A percentile compares a stretch with the other conserved stretches of the same genome.
phyloP scores from a whole-genome alignment of 1,139 yeast species.

The Candida sp. region DNA sequence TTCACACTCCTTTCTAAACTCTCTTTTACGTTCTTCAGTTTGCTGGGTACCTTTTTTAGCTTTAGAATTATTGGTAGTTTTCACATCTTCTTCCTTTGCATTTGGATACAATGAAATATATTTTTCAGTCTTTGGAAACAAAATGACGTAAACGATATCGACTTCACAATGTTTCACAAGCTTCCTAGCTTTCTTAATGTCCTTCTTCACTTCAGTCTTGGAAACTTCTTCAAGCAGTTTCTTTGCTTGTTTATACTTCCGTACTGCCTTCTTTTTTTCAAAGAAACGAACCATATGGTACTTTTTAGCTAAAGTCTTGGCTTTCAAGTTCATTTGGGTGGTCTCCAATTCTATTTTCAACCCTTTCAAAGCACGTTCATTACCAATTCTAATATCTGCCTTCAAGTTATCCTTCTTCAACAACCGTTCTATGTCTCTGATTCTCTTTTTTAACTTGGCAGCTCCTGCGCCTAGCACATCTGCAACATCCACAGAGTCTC shows the following conservation, averaged over 20 bases:
- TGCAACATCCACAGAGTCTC: constrained; percentile 20
- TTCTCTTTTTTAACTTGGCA: constrained; percentile 72
- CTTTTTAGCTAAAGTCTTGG: constrained; percentile 63
- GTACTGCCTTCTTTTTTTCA: constrained; percentile 82
- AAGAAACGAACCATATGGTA: constrained; percentile 95
- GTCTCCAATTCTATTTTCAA: constrained; percentile 62
- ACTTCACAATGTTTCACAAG: constrained; percentile 57
- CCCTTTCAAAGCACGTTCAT: constrained; percentile 83
- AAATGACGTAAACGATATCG: constrained; percentile 72
- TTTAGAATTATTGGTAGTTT: constrained; percentile 25
- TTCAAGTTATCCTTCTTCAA: constrained; percentile 62
- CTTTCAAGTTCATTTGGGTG: constrained; percentile 47
- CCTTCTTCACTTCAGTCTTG: constrained; percentile 45
- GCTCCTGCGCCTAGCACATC: constrained; percentile 35
- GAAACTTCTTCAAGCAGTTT: constrained; percentile 43
- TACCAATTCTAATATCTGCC: constrained; percentile 72
- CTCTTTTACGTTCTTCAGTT: constrained; percentile 49
- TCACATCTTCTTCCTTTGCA: constrained; percentile 25
- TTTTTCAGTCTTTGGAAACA: constrained; percentile 78
- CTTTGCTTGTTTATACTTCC: constrained; percentile 65
- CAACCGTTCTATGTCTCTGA: constrained; percentile 79
- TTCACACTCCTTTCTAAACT: constrained; percentile 50
- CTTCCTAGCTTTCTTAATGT: constrained; percentile 49
- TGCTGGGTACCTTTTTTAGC: constrained; percentile 42
- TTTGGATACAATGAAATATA: constrained; percentile 76